phyloP scores from a whole-genome alignment of 2,329 filamentous ascomycete genomes.

The Raffaelea ambrosiae region DNA sequence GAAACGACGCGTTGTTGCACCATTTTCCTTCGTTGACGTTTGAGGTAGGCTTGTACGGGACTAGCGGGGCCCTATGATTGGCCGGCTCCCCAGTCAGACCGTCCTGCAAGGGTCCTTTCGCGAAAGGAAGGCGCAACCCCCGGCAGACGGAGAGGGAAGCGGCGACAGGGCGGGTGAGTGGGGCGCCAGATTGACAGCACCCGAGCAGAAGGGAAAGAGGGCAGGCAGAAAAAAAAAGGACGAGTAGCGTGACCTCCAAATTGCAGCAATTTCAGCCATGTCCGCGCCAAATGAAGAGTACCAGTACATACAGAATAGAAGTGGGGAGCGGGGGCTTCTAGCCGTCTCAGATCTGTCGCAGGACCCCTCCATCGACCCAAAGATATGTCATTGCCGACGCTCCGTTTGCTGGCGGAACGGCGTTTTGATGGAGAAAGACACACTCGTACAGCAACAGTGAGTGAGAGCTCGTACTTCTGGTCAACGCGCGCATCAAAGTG shows the following conservation, averaged over 20 bases:
- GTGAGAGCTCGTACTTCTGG: too few species aligned
- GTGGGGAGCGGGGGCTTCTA: constrained; percentile 10
- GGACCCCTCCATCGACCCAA: constrained; percentile 13
- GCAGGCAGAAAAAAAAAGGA: neutral
- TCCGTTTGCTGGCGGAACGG: too few species aligned
- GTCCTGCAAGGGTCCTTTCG: neutral
- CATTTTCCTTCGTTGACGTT: neutral
- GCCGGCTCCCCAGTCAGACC: too few species aligned
- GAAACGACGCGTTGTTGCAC: neutral
- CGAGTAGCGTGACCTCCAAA: neutral
- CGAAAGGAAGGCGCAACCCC: neutral
- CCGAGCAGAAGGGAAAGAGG: neutral
- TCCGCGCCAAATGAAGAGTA: neutral
- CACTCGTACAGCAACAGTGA: too few species aligned
- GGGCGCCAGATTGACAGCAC: neutral
- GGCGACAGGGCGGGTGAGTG: constrained; percentile 1
- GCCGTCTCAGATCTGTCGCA: constrained; percentile 37
- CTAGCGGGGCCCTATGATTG: neutral
- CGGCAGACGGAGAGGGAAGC: neutral
- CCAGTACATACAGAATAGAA: constrained; percentile 9
- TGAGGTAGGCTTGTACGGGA: neutral
- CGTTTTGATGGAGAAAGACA: too few species aligned
- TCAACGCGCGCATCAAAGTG: too few species aligned
- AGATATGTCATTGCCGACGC: neutral
- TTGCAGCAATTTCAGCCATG: too few species aligned